These are phyloP conservation scores for Chytriomyces hyalinus DNA, from an alignment of 192 early-diverging fungal genomes.

Conservation along the genomic window DNA sequence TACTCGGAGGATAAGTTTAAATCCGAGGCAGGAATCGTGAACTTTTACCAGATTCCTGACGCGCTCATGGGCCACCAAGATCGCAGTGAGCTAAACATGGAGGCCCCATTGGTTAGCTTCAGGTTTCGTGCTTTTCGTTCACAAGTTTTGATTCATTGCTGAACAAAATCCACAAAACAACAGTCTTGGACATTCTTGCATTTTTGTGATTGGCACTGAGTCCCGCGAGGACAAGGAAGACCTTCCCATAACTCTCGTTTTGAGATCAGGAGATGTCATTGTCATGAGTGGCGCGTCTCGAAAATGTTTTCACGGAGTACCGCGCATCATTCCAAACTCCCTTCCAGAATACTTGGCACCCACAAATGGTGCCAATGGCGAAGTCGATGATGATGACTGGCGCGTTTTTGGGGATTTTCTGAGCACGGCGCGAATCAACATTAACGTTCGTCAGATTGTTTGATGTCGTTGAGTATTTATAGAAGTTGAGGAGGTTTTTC, in stretches of 20 bases:
- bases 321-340: constrained; percentile 74
- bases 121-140: constrained; percentile 35
- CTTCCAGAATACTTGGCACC: constrained; percentile 67
- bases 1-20: constrained; percentile 65
- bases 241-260: constrained; percentile 61
- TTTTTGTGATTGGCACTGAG: constrained; percentile 81
- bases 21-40: constrained; percentile 91
- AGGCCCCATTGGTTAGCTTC: constrained; percentile 73
- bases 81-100: constrained; percentile 83
- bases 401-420: constrained; percentile 66
- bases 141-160: constrained; percentile 31
- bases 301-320: constrained; percentile 85
- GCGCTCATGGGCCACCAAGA: constrained; percentile 93
- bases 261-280: constrained; percentile 85
- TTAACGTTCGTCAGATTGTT: constrained; percentile 89
- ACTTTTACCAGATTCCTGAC: constrained; percentile 86
- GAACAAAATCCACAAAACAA: neutral
- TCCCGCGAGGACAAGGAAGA: constrained; percentile 70
- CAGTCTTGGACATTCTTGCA: constrained; percentile 75
- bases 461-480: constrained; percentile 1
- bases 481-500: too few relatives aligned
- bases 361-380: constrained; percentile 28
- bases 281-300: constrained; percentile 85
- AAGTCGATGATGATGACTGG: constrained; percentile 47
- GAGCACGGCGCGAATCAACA: constrained; percentile 76